A percentile compares a stretch with the other conserved stretches of the same genome.
These are phyloP conservation scores for Calonectria leucothoes DNA, from an alignment of 2,329 filamentous ascomycete genomes.

Conservation along the genomic window DNA sequence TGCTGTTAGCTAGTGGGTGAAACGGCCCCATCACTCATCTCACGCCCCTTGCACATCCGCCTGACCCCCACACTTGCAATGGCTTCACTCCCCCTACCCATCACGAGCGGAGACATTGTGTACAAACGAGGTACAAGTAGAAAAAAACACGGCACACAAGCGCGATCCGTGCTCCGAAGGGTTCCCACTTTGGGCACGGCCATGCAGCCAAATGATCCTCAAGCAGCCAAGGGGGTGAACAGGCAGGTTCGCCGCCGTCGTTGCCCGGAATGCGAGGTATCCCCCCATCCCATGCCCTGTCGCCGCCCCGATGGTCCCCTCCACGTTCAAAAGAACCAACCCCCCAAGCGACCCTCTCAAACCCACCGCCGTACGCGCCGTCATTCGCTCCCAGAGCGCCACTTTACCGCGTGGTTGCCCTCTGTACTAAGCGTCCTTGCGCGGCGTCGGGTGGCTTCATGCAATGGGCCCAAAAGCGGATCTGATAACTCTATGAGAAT, in stretches of 20 bases:
- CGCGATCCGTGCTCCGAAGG: background rate
- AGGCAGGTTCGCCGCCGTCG: background rate
- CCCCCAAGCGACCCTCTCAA: background rate
- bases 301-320: background rate
- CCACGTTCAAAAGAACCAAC: conserved; percentile 6
- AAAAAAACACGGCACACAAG: background rate
- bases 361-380: background rate
- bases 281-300: conserved; percentile 7
- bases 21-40: background rate
- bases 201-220: conserved; percentile 8
- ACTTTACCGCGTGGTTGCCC: background rate
- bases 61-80: conserved; percentile 1
- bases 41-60: background rate
- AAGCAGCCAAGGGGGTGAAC: background rate
- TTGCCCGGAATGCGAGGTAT: conserved; percentile 1
- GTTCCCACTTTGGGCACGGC: conserved; percentile 3
- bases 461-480: conserved; percentile 30
- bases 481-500: conserved; percentile 39
- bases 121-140: background rate
- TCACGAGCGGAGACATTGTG: background rate
- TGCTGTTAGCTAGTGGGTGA: background rate
- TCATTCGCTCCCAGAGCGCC: background rate
- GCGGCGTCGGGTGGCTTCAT: conserved; percentile 20
- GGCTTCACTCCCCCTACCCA: conserved; percentile 7
- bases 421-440: conserved; percentile 19